Evolutionary conservation across 2,329 filamentous ascomycete species (phyloP).

Genomic region (Fusarium sp.): DNA sequence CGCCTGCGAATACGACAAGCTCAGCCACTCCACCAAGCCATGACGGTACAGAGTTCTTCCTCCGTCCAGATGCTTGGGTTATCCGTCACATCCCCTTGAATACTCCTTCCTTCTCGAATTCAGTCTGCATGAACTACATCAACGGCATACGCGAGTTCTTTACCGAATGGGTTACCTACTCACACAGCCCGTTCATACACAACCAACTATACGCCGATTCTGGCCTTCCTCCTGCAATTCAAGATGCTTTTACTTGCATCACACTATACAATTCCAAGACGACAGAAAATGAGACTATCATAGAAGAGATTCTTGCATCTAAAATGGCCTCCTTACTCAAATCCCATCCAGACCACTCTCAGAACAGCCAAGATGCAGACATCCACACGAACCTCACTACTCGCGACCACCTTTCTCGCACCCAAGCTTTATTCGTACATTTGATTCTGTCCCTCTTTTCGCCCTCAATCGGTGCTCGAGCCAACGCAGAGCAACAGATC

Average conservation of each 20-base stretch:
- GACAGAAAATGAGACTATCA: background rate
- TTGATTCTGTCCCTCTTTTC: conserved; percentile 3
- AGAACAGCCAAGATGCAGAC: accelerated
- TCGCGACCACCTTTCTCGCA: conserved; percentile 12
- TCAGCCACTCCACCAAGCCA: background rate
- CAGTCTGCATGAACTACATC: conserved; percentile 14
- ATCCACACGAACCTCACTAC: background rate
- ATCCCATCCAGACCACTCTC: background rate
- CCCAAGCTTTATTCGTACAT: conserved; percentile 6
- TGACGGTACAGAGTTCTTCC: conserved; percentile 4
- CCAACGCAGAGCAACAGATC: background rate
- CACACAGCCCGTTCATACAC: conserved; percentile 19
- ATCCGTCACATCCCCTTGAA: conserved; percentile 12
- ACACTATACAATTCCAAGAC: background rate
- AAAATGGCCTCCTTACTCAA: background rate
- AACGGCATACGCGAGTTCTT: conserved; percentile 6
- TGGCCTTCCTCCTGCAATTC: background rate
- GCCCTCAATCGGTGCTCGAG: background rate
- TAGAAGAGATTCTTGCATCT: background rate
- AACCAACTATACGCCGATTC: conserved; percentile 16
- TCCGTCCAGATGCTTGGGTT: background rate
- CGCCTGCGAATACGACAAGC: background rate
- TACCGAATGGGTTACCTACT: conserved; percentile 1
- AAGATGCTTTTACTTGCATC: conserved; percentile 13
- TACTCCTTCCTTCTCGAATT: background rate